Conservation (phyloP, 148 eudicot species). For the Polygonum maritimum region DNA sequence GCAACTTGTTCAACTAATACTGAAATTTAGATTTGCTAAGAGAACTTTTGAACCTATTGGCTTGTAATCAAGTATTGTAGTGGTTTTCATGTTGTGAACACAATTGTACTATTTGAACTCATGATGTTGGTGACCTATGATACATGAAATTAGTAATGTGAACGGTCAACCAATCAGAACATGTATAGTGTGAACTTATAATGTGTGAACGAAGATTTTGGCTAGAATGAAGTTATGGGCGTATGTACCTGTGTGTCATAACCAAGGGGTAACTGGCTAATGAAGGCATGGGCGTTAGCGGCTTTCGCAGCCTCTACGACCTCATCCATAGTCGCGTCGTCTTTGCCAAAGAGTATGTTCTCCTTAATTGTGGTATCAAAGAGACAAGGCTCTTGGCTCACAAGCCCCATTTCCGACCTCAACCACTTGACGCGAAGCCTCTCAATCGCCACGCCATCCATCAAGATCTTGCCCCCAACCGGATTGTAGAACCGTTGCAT, state of each 20-base stretch:
- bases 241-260: slow-evolving; percentile 30
- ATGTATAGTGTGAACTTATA: too few relatives aligned
- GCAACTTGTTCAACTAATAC: too few relatives aligned
- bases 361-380: slow-evolving; percentile 31
- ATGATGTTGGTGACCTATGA: neutral
- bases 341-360: slow-evolving; percentile 36
- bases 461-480: slow-evolving; percentile 20
- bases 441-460: slow-evolving; percentile 27
- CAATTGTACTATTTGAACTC: neutral
- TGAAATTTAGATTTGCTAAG: too few relatives aligned
- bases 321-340: slow-evolving; percentile 25
- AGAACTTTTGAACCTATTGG: too few relatives aligned
- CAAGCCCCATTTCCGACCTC: slow-evolving; percentile 35
- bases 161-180: too few relatives aligned
- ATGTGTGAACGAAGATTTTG: too few relatives aligned
- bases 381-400: slow-evolving; percentile 34
- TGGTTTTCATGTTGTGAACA: neutral
- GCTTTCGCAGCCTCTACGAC: slow-evolving; percentile 28
- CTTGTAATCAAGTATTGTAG: neutral
- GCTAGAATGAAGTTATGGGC: neutral
- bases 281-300: slow-evolving; percentile 36
- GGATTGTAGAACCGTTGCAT: slow-evolving; percentile 34
- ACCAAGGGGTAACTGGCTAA: slow-evolving; percentile 25
- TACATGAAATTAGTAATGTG: too few relatives aligned
- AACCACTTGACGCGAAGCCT: slow-evolving; percentile 30